Percentiles rank a stretch among this genome's conserved stretches.
These are phyloP conservation scores for Actinomucor elegans DNA, from an alignment of 371 early-diverging fungal genomes.

Conservation along the genomic window DNA sequence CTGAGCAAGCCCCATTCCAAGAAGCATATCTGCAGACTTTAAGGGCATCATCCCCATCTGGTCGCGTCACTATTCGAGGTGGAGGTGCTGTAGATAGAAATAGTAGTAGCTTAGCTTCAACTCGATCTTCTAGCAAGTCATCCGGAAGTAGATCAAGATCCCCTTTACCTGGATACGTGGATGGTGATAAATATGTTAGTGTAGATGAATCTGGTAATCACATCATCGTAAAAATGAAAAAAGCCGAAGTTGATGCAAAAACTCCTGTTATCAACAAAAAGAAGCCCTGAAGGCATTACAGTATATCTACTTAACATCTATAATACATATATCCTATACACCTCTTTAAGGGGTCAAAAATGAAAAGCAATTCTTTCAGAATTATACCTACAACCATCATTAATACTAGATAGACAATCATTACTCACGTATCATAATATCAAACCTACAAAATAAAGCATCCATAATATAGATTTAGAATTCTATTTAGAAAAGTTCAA, in stretches of 20 bases:
- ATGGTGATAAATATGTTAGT: conserved; percentile 45
- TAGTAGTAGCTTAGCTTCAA: conserved; percentile 26
- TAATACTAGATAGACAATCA: too few relatives aligned
- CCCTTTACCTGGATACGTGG: conserved; percentile 35
- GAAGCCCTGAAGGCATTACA: neutral
- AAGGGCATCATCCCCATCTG: conserved; percentile 41
- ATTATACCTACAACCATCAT: too few relatives aligned
- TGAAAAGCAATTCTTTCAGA: too few relatives aligned
- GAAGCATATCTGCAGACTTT: conserved; percentile 20
- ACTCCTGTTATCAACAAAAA: conserved; percentile 27
- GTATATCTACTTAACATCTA: too few relatives aligned
- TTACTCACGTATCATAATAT: too few relatives aligned
- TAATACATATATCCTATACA: too few relatives aligned
- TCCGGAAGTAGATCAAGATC: conserved; percentile 30
- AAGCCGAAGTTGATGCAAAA: conserved; percentile 38
- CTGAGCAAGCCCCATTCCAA: conserved; percentile 16
- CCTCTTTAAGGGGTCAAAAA: too few relatives aligned
- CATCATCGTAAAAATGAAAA: conserved; percentile 43
- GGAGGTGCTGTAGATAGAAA: conserved; percentile 19
- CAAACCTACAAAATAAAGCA: too few relatives aligned
- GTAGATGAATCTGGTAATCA: conserved; percentile 48
- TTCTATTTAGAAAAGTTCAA: too few relatives aligned
- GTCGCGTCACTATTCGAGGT: conserved; percentile 38
- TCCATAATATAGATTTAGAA: too few relatives aligned
- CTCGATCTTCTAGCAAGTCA: conserved; percentile 36